Percentiles rank a stretch among this genome's conserved stretches.
Conservation (phyloP, 495 filamentous ascomycete species). For the Aspergillus mulundensis region DNA sequence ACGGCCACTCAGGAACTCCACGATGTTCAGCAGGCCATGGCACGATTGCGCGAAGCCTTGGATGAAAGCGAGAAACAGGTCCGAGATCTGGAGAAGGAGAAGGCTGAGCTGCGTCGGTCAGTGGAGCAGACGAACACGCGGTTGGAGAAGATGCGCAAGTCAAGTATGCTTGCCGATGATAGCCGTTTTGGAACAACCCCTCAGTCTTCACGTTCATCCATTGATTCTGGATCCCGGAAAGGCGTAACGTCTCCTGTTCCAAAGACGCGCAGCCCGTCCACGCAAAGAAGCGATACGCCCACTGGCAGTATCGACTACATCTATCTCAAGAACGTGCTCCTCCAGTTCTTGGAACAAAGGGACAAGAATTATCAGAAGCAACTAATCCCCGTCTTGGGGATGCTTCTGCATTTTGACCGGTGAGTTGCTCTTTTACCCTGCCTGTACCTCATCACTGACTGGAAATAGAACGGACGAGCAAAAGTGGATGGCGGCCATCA, state of each 20-base stretch:
- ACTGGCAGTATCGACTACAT: conserved; percentile 61
- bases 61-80: conserved; percentile 86
- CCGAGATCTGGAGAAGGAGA: conserved; percentile 75
- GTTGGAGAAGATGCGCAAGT: conserved; percentile 76
- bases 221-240: conserved; percentile 56
- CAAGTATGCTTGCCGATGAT: conserved; percentile 44
- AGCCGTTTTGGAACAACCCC: conserved; percentile 37
- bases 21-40: conserved; percentile 74
- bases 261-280: conserved; percentile 37
- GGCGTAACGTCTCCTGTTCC: conserved; percentile 36
- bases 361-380: conserved; percentile 88
- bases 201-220: conserved; percentile 59
- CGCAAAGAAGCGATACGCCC: conserved; percentile 37
- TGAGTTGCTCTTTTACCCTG: conserved; percentile 36
- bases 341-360: conserved; percentile 92
- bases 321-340: conserved; percentile 91
- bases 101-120: conserved; percentile 64
- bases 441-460: conserved; percentile 9
- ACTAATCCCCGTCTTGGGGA: conserved; percentile 85
- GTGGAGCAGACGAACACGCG: conserved; percentile 72
- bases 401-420: conserved; percentile 89
- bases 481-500: conserved; percentile 81
- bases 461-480: conserved; percentile 72
- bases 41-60: conserved; percentile 69
- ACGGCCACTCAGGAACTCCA: conserved; percentile 64